These are phyloP conservation scores for Ciborinia camelliae DNA, from an alignment of 2,329 filamentous ascomycete species.

Conservation along the genomic window DNA sequence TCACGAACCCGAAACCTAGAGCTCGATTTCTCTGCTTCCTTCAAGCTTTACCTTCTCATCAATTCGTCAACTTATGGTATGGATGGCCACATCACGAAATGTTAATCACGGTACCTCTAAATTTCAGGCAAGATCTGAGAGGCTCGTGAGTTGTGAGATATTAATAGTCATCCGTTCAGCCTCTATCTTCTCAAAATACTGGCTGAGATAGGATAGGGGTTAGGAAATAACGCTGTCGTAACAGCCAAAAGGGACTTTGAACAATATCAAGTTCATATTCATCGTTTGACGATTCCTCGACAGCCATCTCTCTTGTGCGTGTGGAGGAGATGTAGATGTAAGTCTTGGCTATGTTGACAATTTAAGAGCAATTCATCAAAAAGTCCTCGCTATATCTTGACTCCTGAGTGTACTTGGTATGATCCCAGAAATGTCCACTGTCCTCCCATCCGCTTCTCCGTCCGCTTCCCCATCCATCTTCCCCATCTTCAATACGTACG, in stretches of 20 bases:
- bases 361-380: background rate
- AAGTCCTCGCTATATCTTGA: background rate
- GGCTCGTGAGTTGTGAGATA: background rate
- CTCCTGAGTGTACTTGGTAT: background rate
- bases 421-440: background rate
- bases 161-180: background rate
- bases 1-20: background rate
- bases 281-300: background rate
- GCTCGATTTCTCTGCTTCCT: background rate
- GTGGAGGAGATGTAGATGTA: background rate
- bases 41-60: background rate
- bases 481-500: background rate
- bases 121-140: no score
- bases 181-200: background rate
- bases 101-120: background rate
- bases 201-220: no score
- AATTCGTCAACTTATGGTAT: background rate
- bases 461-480: background rate
- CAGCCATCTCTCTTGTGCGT: background rate
- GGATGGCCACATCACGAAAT: no score
- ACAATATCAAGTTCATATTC: background rate
- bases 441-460: background rate
- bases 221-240: background rate
- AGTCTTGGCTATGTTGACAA: background rate
- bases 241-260: background rate